phyloP scores from a whole-genome alignment of 148 eudicot species.

The Suaeda aralocaspica region DNA sequence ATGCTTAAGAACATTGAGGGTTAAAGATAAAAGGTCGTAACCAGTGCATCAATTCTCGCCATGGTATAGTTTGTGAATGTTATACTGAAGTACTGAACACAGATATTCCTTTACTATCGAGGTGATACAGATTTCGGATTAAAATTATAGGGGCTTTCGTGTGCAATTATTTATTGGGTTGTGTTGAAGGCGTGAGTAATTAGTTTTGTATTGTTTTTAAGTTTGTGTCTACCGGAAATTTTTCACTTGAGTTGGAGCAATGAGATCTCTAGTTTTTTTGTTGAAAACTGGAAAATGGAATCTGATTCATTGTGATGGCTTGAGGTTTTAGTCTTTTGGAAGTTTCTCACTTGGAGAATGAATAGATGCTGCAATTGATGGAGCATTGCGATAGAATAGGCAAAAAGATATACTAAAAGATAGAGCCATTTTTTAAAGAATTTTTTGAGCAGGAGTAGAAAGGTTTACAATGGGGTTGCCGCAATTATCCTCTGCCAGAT shows the following conservation, averaged over 20 bases:
- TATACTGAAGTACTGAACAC: no score
- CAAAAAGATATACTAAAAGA: constrained; percentile 4
- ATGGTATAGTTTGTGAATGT: no score
- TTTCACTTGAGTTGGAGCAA: neutral
- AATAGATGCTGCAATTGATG: constrained; percentile 1
- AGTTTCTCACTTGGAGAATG: constrained; percentile 9
- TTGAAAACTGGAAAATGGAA: constrained; percentile 3
- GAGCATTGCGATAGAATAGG: neutral
- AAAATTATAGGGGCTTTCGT: constrained; percentile 6
- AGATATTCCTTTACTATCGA: neutral
- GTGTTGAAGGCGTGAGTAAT: constrained; percentile 17
- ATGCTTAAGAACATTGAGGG: neutral
- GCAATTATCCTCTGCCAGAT: constrained; percentile 41
- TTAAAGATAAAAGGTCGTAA: no score
- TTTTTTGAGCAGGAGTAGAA: constrained; percentile 14
- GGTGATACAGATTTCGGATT: constrained; percentile 26
- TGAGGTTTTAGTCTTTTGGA: neutral
- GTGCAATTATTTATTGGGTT: constrained; percentile 14
- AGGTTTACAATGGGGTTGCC: constrained; percentile 62
- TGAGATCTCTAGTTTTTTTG: neutral
- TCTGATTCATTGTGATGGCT: neutral
- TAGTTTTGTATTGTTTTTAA: constrained; percentile 1
- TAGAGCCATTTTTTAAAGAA: neutral
- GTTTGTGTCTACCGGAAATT: constrained; percentile 3
- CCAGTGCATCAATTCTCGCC: no score